Base-by-base conservation (phyloP, 495 filamentous ascomycete species). In the Penicillium coprophilum region DNA sequence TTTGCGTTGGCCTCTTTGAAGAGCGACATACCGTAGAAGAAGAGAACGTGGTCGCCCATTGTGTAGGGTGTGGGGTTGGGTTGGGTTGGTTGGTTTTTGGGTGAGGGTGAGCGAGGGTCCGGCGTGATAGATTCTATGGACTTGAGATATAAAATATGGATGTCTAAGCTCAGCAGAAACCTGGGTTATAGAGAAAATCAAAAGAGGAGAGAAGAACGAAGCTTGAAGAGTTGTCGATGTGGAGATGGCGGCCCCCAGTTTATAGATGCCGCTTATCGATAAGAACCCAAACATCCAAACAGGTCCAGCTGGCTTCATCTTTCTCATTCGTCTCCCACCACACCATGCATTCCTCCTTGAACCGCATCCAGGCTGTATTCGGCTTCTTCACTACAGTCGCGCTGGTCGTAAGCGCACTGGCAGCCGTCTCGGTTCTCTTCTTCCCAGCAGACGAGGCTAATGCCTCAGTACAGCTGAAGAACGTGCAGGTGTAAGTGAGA, bases 321-420 rank as follows among this genome's bases (percentile, higher is more conserved):
- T 47, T 46, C 10, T 50, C 8, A 17, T 40, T 45, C 47, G 19
- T 36, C 31, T 36, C 31, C 41, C 30, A 43, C 28, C 50, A 41
- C 75, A 81, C 56, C 57, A 97, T 98, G 94, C 89, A 97, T 74
- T 92, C 91, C 63, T 81, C 87, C 20, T 70, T 93, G 28, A 90
- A 88, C 36, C 88, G 94, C 57, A 71, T 83, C 54, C 94, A 98
- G 73, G 92, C 92, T 77, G 87, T 92, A 61, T 98, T 98, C 72
- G 91, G 93, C 69, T 96, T 95, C 84, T 97, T 97, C 80, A 97
- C 93, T 27, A 94, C 92, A 31, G 92, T 96, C 54, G 87, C 88
- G 31, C 92, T 94, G 68, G 80, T 82, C 56, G 85, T 96, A 24
- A 91, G 86, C 39, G 81, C 83, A 17, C 69, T 92, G 20, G 87